Base-by-base conservation (phyloP, 2,329 filamentous ascomycete species). In the Penicillium italicum region DNA sequence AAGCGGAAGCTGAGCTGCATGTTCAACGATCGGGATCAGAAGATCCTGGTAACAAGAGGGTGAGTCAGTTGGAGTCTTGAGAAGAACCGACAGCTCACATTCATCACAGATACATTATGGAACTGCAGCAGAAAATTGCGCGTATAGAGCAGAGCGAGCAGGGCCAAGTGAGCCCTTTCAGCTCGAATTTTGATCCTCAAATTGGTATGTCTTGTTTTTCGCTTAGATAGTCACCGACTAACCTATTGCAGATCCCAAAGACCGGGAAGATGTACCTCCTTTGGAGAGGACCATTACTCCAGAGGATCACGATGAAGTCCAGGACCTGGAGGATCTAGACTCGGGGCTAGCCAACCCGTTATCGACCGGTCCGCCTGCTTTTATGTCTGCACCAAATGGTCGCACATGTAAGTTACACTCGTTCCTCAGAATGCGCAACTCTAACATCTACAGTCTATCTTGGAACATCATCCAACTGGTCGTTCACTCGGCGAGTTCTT, bases 11-110 rank as follows among this genome's bases (percentile, higher is more conserved):
- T 76, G 18, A 57, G 67, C 1, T 79, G 77, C 51, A 66, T 69
- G 6, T 79, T 79, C 48, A 75, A 79, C 55, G 75, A 79, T 37
- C 70, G 72, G n/a, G 75, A 79, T 36, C 76, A 80, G 47, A 80
- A 80, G 58, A 70, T 81, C 14, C 63, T 81, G 4, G 78, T 82
- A 4, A 79, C 78, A 14, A 70, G 72, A 67, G 76, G 76, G 78
- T 79, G 60, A 8, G 28, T 55, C 4, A 44, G 33, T 11, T 41
- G n/a, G 9, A 28, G 6, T n/a, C 5, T 26, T 26, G 8, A 18
- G 16, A 53, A 48, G 28, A 20, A 46, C 41, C 50, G 16, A 36
- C 47, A 10, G 6, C 53, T 58, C 52, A 56, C 42, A 10, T 18
- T 50, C 44, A 20, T 26, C 33, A 11, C 43, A 75, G 74, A 5